Evolutionary conservation across 2,329 filamentous ascomycete species (phyloP), one percentile per base, ranked within the genome.

Genomic region (Diplocarpon mali): DNA sequence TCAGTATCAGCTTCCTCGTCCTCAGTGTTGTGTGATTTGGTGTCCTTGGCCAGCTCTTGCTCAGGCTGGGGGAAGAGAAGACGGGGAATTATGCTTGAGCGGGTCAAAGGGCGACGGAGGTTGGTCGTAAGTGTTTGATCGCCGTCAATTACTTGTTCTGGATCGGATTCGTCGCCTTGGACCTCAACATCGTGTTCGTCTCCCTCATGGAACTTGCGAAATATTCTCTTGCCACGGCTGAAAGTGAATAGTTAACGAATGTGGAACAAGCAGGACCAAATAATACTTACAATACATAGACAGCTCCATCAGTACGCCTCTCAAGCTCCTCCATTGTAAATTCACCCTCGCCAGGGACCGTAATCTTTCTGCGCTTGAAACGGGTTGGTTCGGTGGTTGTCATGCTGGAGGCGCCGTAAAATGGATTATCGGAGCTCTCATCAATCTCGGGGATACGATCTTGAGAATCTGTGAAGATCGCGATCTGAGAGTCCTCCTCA

Each of bases 181-280:
- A 17, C 43, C 31, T 42, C 38, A 17, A 42, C 40, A 6, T 41
- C 49, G 30, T 60, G 51, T 13, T 63, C 59, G 16, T 61, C 62
- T 16, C 58, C 56, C 13, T 62, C 58, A 2, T 50, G 57, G 10
- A 61, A 63, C 58, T 80, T 83, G 62, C 80, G 78, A 67, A 86
- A 87, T 45, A 85, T 70, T 60, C 78, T 85, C 69, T 83, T 86
- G 61, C 85, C 85, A 56, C 85, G 85, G 69, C 83, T 88, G 49
- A 14, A 47, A 44, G 49, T 16, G 40, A 54, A 50, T 45, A 39
- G 50, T 63, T 62, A 63, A 57, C 35, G n/a, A 15, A 10, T 32
- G 13, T 12, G 29, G 20, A 24, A 24, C 20, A 24, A 24, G 20
- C 20, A 40, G n/a, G 11, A 29, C n/a, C 2, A 13, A 35, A 11